Evolutionary conservation across 2,329 filamentous ascomycete genomes (phyloP).

Genomic region (Fusarium sp.): DNA sequence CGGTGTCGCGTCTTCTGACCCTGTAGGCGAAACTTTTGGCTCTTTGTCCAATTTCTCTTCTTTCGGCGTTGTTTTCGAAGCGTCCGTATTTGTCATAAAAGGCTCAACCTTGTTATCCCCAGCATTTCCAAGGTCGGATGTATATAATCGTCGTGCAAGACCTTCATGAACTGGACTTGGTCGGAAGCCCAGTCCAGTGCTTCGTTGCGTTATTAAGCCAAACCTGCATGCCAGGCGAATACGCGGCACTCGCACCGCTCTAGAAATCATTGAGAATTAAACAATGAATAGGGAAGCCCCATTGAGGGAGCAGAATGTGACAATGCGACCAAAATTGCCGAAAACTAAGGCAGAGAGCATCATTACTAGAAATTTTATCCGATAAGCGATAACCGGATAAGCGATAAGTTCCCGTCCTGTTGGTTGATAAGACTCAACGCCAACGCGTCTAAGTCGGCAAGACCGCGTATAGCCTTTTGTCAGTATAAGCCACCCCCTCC

Average conservation of each 20-base stretch:
- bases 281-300: conserved; percentile 10
- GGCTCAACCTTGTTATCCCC: conserved; percentile 41
- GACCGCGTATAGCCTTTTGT: conserved; percentile 27
- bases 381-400: conserved; percentile 43
- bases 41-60: neutral
- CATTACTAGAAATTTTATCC: conserved; percentile 37
- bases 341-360: neutral
- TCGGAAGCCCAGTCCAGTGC: conserved; percentile 12
- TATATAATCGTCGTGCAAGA: conserved; percentile 31
- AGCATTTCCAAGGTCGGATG: conserved; percentile 35
- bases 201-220: conserved; percentile 43
- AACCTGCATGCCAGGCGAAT: conserved; percentile 49
- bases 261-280: conserved; percentile 48
- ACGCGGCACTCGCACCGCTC: conserved; percentile 45
- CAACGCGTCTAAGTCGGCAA: conserved; percentile 18
- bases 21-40: neutral
- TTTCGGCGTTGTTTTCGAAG: neutral
- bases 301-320: conserved; percentile 17
- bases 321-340: conserved; percentile 8
- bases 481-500: conserved; percentile 13
- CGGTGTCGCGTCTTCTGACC: neutral
- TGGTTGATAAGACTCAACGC: conserved; percentile 22
- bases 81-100: conserved; percentile 20
- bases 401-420: conserved; percentile 10
- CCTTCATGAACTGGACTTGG: conserved; percentile 13